A percentile compares a stretch with the other conserved stretches of the same genome.
Conservation (phyloP, 208 protist species). For the Crithidia mellificae region DNA sequence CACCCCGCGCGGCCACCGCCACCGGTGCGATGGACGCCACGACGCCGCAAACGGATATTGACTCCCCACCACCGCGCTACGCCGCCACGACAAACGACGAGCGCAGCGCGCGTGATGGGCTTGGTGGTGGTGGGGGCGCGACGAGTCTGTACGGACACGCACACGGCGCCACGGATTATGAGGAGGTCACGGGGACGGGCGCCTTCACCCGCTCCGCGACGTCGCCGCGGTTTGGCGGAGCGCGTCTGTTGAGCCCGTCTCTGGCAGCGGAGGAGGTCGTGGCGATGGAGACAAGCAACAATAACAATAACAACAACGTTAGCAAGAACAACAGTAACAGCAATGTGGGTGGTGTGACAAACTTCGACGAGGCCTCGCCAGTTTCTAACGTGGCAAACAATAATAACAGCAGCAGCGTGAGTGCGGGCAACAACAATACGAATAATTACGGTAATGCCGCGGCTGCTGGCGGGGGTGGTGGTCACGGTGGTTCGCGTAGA, state of each 20-base stretch:
- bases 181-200: background rate
- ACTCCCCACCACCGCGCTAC: conserved; percentile 18
- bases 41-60: conserved; percentile 13
- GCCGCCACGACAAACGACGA: background rate
- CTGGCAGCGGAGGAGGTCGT: conserved; percentile 18
- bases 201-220: conserved; percentile 1
- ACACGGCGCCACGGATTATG: background rate
- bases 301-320: background rate
- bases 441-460: no score
- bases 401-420: background rate
- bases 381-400: no score
- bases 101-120: background rate
- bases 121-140: no score
- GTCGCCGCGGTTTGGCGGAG: background rate
- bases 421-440: background rate
- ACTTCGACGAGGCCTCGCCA: background rate
- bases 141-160: no score
- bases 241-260: conserved; percentile 31
- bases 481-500: background rate
- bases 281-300: conserved; percentile 19
- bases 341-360: background rate
- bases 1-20: conserved; percentile 3
- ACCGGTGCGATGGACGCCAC: conserved; percentile 6
- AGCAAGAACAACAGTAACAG: background rate
- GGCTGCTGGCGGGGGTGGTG: background rate